These are phyloP conservation scores for Penicillium goetzii DNA, from an alignment of 495 filamentous ascomycete species.

Conservation along the genomic window DNA sequence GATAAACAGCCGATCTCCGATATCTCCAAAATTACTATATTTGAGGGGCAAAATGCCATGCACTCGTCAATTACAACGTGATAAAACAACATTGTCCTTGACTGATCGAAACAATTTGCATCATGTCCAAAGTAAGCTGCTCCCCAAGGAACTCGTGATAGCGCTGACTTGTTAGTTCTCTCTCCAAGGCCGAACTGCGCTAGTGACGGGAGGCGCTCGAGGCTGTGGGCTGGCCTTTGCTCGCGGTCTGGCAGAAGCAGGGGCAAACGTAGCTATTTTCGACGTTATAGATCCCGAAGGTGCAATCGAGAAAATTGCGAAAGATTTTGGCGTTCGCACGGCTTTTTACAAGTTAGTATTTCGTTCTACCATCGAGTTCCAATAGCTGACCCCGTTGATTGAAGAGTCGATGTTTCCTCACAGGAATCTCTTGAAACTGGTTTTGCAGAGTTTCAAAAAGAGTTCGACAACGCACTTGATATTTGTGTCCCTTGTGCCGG, in stretches of 20 bases:
- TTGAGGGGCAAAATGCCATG: slow-evolving; percentile 4
- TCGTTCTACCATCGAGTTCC: slow-evolving; percentile 49
- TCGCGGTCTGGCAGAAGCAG: slow-evolving; percentile 78
- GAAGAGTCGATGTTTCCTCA: slow-evolving; percentile 63
- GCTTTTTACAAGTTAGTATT: slow-evolving; percentile 55
- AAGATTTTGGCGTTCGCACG: slow-evolving; percentile 38
- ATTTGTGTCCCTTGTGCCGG: slow-evolving; percentile 48
- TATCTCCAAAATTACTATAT: slow-evolving; percentile 15
- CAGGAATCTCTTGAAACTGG: slow-evolving; percentile 61
- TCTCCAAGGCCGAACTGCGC: slow-evolving; percentile 64
- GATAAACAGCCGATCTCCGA: too few relatives aligned
- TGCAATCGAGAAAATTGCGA: slow-evolving; percentile 37
- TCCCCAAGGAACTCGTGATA: background rate
- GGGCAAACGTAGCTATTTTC: slow-evolving; percentile 78
- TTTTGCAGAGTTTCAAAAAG: slow-evolving; percentile 48
- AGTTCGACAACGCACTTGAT: slow-evolving; percentile 46
- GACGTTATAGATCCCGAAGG: slow-evolving; percentile 41
- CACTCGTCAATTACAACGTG: background rate
- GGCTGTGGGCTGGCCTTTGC: slow-evolving; percentile 82
- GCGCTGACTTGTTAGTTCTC: slow-evolving; percentile 38
- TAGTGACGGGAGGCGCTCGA: slow-evolving; percentile 80
- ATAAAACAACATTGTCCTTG: background rate
- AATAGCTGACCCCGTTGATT: slow-evolving; percentile 52
- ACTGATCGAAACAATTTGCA: background rate
- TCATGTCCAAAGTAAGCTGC: slow-evolving; percentile 20